Base-by-base conservation (phyloP, 2,329 filamentous ascomycete species). In the Elsinoe perseae region DNA sequence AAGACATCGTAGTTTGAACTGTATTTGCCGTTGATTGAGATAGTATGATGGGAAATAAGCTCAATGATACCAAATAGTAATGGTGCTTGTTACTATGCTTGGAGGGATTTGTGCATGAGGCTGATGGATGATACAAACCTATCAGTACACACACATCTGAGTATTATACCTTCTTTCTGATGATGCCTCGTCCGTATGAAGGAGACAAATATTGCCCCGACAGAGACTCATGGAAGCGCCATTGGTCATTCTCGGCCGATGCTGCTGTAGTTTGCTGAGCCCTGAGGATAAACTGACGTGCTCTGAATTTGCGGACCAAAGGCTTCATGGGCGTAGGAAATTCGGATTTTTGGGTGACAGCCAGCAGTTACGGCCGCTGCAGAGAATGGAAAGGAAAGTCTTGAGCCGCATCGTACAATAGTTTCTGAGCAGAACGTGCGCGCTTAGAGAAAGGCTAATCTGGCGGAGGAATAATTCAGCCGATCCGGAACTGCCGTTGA, bases 91-190 rank as follows among this genome's bases (percentile, higher is more conserved):
- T 16, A 21, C 5, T 14, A 9, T 12, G 34, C 2, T n/a, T 38
- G 12, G 5, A n/a, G 10, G 18, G 3, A 38, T n/a, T 30, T 12
- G 28, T 23, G 18, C 21, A 23, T 44, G 40, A 44, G 10, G 8
- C 10, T 42, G 36, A 36, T 36, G 36, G 36, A 43, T 43, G 40
- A 23, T 43, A 43, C 40, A 43, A 43, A 43, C 40, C 40, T 23
- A 10, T 43, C n/a, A n/a, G n/a, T 21, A 4, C 16, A 43, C 8
- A 4, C 9, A 23, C 40, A 20, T 2, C 9, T 20, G 23, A 10
- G 8, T 18, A 44, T 44, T 44, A 44, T 44, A 44, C 18, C n/a
- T 44, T 44, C 23, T 25, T 25, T 25, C 20, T 23, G 40, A n/a
- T 44, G 14, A 21, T 44, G 40, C 25, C 40, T 25, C 40, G 9